These are phyloP conservation scores for Phytophthora citrophthora DNA, from an alignment of 352 stramenopile genomes.

Conservation along the genomic window DNA sequence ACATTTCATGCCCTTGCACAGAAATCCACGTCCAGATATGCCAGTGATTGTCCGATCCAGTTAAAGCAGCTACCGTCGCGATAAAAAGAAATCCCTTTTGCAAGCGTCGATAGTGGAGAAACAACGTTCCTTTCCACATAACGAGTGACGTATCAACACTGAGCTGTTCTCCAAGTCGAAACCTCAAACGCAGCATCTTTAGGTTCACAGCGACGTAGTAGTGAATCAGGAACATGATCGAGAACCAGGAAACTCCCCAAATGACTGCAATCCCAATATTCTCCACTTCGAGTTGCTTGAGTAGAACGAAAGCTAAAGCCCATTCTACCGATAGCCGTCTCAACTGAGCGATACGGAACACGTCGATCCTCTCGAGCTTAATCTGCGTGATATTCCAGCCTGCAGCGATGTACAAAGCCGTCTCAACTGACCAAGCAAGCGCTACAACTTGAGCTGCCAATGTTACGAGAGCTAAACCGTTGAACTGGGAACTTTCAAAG, in stretches of 20 bases:
- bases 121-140: constrained; percentile 64
- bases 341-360: constrained; percentile 61
- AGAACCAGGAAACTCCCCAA: constrained; percentile 58
- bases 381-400: constrained; percentile 69
- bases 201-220: constrained; percentile 67
- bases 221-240: constrained; percentile 60
- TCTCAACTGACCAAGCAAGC: constrained; percentile 44
- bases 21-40: constrained; percentile 44
- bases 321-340: constrained; percentile 54
- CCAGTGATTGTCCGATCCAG: constrained; percentile 38
- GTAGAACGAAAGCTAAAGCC: constrained; percentile 45
- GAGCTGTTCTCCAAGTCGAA: constrained; percentile 56
- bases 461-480: constrained; percentile 40
- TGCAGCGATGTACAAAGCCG: constrained; percentile 56
- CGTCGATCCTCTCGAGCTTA: constrained; percentile 40
- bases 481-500: constrained; percentile 41
- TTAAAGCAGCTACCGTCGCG: constrained; percentile 43
- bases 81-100: constrained; percentile 56
- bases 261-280: constrained; percentile 53
- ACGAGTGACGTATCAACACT: constrained; percentile 51
- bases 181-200: constrained; percentile 66
- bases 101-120: constrained; percentile 59
- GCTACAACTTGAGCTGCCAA: constrained; percentile 49
- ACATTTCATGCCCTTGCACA: constrained; percentile 45
- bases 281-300: constrained; percentile 50